These are phyloP conservation scores for Talaromyces funiculosus DNA, from an alignment of 2,329 filamentous ascomycete genomes.

Conservation along the genomic window DNA sequence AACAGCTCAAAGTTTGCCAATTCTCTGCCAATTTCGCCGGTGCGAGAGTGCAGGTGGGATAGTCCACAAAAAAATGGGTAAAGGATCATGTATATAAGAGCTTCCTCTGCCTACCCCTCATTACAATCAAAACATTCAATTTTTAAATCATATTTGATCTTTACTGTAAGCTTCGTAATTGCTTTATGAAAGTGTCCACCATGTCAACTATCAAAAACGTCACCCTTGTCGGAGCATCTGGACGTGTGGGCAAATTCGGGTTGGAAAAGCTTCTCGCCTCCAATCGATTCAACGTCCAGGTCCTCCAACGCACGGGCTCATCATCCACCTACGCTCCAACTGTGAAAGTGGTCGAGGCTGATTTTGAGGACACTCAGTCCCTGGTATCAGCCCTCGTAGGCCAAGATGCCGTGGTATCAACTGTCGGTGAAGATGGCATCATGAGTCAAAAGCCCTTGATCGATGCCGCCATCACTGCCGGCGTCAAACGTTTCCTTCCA, in stretches of 20 bases:
- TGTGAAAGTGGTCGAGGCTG: slow-evolving; percentile 43
- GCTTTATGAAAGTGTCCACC: not conserved
- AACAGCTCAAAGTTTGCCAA: too few relatives aligned
- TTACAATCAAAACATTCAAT: not conserved
- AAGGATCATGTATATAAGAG: not conserved
- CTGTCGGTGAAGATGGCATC: slow-evolving; percentile 18
- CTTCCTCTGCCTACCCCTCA: not conserved
- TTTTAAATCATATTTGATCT: not conserved
- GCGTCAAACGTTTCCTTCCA: slow-evolving; percentile 46
- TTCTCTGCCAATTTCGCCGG: too few relatives aligned
- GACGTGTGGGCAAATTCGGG: slow-evolving; percentile 20
- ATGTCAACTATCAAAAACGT: slow-evolving; percentile 13
- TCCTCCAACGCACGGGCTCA: slow-evolving; percentile 49
- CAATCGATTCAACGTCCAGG: slow-evolving; percentile 49
- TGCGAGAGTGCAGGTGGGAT: too few relatives aligned
- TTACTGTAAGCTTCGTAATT: not conserved
- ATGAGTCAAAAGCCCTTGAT: slow-evolving; percentile 48
- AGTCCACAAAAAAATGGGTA: not conserved
- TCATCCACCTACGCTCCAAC: slow-evolving; percentile 28
- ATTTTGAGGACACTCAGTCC: slow-evolving; percentile 40
- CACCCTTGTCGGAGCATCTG: slow-evolving; percentile 11
- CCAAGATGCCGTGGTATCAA: slow-evolving; percentile 21
- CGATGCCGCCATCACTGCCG: slow-evolving; percentile 54
- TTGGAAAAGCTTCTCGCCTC: slow-evolving; percentile 36
- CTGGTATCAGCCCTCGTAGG: slow-evolving; percentile 19